Evolutionary conservation across 495 filamentous ascomycete genomes (phyloP).

Genomic region (Hypoxylon intermedium): DNA sequence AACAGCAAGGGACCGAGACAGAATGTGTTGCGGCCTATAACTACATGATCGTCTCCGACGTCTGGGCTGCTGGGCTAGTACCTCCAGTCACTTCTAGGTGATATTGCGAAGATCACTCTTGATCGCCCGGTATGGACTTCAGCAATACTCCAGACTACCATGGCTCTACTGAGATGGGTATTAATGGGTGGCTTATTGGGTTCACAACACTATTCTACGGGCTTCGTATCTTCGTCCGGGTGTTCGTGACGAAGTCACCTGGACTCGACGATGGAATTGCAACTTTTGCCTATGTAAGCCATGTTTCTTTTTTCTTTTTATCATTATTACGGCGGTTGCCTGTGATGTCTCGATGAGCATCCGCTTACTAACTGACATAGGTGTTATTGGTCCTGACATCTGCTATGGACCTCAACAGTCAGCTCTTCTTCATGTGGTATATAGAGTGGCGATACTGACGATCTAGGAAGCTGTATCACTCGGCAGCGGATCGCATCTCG

Average conservation of each 20-base stretch:
- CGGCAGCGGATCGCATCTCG: slow-evolving; percentile 26
- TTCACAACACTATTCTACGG: slow-evolving; percentile 38
- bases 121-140: slow-evolving; percentile 23
- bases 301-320: background rate
- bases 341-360: background rate
- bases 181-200: slow-evolving; percentile 38
- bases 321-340: background rate
- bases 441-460: slow-evolving; percentile 11
- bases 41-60: too few relatives aligned
- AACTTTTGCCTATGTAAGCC: slow-evolving; percentile 35
- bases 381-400: slow-evolving; percentile 3
- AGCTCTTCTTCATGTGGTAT: background rate
- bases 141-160: slow-evolving; percentile 14
- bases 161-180: slow-evolving; percentile 23
- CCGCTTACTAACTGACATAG: slow-evolving; percentile 4
- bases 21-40: too few relatives aligned
- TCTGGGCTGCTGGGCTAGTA: background rate
- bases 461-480: slow-evolving; percentile 11
- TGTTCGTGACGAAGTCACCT: slow-evolving; percentile 39
- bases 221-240: slow-evolving; percentile 36
- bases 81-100: slow-evolving; percentile 5
- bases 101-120: background rate
- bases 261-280: slow-evolving; percentile 44
- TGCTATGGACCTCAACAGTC: slow-evolving; percentile 19
- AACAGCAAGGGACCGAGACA: too few relatives aligned